Percentiles rank a stretch among this genome's conserved stretches.
Evolutionary conservation across 768 basidiomycete species (phyloP).

Genomic region (Tricholoma furcatifolium): DNA sequence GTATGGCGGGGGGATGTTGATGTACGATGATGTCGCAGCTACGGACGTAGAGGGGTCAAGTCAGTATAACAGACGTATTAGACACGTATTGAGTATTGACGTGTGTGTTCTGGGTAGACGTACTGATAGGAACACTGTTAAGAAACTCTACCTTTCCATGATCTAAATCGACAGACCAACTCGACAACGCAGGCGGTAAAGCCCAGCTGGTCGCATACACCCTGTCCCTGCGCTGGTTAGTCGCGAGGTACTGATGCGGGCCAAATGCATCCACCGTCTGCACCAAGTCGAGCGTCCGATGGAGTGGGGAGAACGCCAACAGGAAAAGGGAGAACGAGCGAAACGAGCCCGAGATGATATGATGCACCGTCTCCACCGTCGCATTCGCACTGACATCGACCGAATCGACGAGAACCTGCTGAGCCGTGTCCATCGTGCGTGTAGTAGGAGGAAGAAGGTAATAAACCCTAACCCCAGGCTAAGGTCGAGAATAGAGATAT

Average conservation of each 20-base stretch:
- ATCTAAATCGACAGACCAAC: constrained; percentile 37
- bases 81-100: no score
- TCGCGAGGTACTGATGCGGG: constrained; percentile 51
- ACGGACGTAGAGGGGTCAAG: neutral
- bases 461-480: constrained; percentile 17
- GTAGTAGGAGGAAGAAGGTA: neutral
- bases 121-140: constrained; percentile 47
- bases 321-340: constrained; percentile 50
- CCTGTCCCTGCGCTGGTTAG: constrained; percentile 31
- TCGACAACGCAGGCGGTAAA: constrained; percentile 42
- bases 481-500: no score
- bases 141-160: constrained; percentile 35
- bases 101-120: constrained; percentile 15
- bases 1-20: constrained; percentile 46
- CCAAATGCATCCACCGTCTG: constrained; percentile 44
- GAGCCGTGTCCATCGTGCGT: constrained; percentile 16
- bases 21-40: constrained; percentile 58
- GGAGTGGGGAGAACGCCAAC: constrained; percentile 44
- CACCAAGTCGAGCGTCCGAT: constrained; percentile 36
- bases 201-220: constrained; percentile 55
- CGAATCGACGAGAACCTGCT: constrained; percentile 2
- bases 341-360: constrained; percentile 50
- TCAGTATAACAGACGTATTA: no score
- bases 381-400: constrained; percentile 2
- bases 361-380: constrained; percentile 18